Evolutionary conservation across 2,329 filamentous ascomycete species (phyloP).

Genomic region (Fusarium sp.): DNA sequence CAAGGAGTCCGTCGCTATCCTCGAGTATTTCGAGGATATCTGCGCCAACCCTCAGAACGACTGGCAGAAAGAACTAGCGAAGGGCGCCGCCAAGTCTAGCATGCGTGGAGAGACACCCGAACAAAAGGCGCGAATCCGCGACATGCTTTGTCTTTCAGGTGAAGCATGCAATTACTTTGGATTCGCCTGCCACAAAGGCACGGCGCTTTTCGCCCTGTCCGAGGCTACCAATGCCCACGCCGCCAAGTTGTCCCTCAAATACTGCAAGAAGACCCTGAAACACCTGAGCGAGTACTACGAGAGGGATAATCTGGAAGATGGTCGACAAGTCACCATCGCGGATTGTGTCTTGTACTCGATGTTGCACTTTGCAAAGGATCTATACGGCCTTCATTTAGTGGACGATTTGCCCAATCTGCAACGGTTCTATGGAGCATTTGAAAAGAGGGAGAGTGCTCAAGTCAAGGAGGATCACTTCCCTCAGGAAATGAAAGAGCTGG

Average conservation of each 20-base stretch:
- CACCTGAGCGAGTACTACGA: conserved; percentile 22
- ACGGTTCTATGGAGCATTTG: conserved; percentile 23
- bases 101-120: conserved; percentile 15
- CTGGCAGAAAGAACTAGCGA: conserved; percentile 19
- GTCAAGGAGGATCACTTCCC: conserved; percentile 21
- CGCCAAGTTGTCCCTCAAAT: conserved; percentile 14
- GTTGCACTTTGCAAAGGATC: conserved; percentile 28
- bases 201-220: background rate
- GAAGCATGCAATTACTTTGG: conserved; percentile 24
- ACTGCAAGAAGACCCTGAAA: conserved; percentile 13
- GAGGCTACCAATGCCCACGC: conserved; percentile 7
- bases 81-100: background rate
- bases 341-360: conserved; percentile 33
- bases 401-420: conserved; percentile 9
- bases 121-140: conserved; percentile 20
- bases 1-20: conserved; percentile 31
- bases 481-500: conserved; percentile 3
- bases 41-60: conserved; percentile 14
- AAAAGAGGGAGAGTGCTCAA: conserved; percentile 15
- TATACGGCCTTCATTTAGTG: conserved; percentile 17
- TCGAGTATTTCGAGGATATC: conserved; percentile 33
- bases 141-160: conserved; percentile 26
- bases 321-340: conserved; percentile 1
- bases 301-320: background rate
- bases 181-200: conserved; percentile 34